A percentile compares a stretch with the other conserved stretches of the same genome.
Conservation (phyloP, 805 yeast genomes). For the Ogataea glucozyma region DNA sequence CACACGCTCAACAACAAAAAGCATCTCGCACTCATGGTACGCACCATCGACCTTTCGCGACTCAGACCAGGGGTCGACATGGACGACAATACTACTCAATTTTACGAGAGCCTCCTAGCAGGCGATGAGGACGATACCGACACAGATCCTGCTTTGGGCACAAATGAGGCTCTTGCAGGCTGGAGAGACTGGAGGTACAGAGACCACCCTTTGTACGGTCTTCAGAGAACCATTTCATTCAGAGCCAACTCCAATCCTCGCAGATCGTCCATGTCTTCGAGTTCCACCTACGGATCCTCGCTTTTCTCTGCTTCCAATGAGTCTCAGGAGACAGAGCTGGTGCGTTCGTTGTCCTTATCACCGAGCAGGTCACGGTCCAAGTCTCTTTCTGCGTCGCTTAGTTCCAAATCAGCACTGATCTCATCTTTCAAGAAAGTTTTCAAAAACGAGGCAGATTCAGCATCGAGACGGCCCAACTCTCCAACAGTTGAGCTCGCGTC, state of each 20-base stretch:
- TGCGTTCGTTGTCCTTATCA: slow-evolving; percentile 21
- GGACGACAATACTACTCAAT: slow-evolving; percentile 21
- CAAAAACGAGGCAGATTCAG: slow-evolving; percentile 8
- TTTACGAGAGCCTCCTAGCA: slow-evolving; percentile 20
- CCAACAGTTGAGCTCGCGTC: neutral
- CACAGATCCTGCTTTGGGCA: slow-evolving; percentile 9
- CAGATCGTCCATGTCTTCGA: slow-evolving; percentile 20
- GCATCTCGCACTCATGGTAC: slow-evolving; percentile 57
- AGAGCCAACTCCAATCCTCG: no score
- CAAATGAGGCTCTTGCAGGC: slow-evolving; percentile 56
- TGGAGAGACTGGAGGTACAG: slow-evolving; percentile 93
- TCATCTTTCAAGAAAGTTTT: slow-evolving; percentile 23
- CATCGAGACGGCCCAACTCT: no score
- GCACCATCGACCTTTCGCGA: slow-evolving; percentile 57
- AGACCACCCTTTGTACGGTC: slow-evolving; percentile 62
- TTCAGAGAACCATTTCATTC: slow-evolving; percentile 12
- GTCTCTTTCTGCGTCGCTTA: slow-evolving; percentile 10
- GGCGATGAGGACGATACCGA: slow-evolving; percentile 17
- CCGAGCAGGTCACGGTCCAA: slow-evolving; percentile 21
- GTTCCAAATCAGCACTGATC: slow-evolving; percentile 10
- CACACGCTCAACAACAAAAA: slow-evolving; percentile 60
- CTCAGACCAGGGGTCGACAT: slow-evolving; percentile 41
- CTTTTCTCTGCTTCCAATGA: slow-evolving; percentile 16
- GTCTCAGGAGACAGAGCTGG: slow-evolving; percentile 18
- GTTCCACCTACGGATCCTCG: slow-evolving; percentile 10